Evolutionary conservation across 2,329 filamentous ascomycete genomes (phyloP).

Genomic region (Alternaria metachromatica): DNA sequence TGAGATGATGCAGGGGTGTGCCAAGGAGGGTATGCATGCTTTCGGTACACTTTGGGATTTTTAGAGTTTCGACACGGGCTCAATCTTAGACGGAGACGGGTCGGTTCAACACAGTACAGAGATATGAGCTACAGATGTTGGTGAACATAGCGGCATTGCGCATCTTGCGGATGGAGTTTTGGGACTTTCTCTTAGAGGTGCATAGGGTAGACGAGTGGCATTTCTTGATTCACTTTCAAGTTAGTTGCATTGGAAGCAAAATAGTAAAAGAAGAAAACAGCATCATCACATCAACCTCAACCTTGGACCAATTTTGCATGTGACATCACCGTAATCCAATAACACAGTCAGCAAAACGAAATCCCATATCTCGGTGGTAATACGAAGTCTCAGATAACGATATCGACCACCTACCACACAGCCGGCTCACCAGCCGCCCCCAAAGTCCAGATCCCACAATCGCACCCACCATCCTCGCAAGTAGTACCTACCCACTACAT

Average conservation of each 20-base stretch:
- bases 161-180: background rate
- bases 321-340: background rate
- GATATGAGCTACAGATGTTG: background rate
- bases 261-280: background rate
- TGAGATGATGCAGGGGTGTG: constrained; percentile 48
- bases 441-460: background rate
- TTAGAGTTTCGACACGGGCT: background rate
- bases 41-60: constrained; percentile 48
- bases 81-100: background rate
- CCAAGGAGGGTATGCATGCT: constrained; percentile 39
- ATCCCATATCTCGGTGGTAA: background rate
- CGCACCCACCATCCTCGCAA: background rate
- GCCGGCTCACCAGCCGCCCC: background rate
- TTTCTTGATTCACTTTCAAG: background rate
- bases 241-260: background rate
- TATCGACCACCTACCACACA: background rate
- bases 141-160: background rate
- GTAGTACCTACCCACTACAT: background rate
- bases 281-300: background rate
- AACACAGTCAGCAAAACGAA: background rate
- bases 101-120: background rate
- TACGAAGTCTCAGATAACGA: background rate
- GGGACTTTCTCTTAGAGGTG: background rate
- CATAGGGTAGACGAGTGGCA: background rate
- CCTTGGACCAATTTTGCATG: background rate